Percentiles rank a stretch among this genome's conserved stretches.
Conservation (phyloP, 306 rosid genomes). For the Potentilla sterilis region DNA sequence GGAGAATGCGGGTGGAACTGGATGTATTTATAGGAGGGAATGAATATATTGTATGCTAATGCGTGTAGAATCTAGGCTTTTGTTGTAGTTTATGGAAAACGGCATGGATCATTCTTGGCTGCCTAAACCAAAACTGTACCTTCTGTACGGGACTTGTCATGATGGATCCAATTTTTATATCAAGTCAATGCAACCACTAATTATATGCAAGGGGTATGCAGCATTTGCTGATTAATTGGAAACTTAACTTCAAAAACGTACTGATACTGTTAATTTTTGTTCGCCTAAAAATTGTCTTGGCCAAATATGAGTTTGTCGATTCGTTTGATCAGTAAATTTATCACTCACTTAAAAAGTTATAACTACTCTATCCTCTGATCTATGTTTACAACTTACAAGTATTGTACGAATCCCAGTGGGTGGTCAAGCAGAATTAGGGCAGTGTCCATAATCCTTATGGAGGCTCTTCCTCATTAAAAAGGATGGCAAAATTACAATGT, state of each 20-base stretch:
- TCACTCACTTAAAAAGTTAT: background rate
- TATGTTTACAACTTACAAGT: too few relatives aligned
- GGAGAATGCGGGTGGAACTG: conserved; percentile 17
- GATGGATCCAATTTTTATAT: background rate
- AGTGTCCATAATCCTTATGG: too few relatives aligned
- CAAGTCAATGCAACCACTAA: conserved; percentile 6
- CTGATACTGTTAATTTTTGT: too few relatives aligned
- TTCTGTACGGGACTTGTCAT: background rate
- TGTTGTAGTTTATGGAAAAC: background rate
- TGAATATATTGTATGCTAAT: conserved; percentile 2
- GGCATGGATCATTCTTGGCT: conserved; percentile 38
- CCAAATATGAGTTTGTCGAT: too few relatives aligned
- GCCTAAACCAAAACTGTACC: background rate
- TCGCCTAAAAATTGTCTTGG: too few relatives aligned
- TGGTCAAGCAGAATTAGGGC: too few relatives aligned
- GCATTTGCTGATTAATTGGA: background rate
- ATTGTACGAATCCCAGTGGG: too few relatives aligned
- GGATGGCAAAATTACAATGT: too few relatives aligned
- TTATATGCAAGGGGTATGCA: conserved; percentile 34
- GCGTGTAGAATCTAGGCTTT: conserved; percentile 1
- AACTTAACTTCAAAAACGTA: too few relatives aligned
- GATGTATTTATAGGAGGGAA: conserved; percentile 41
- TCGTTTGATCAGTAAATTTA: too few relatives aligned
- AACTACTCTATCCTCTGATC: background rate
- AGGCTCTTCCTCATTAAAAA: too few relatives aligned